These are phyloP conservation scores for Nemophila menziesii DNA, from an alignment of 257 asterid species.

Conservation along the genomic window DNA sequence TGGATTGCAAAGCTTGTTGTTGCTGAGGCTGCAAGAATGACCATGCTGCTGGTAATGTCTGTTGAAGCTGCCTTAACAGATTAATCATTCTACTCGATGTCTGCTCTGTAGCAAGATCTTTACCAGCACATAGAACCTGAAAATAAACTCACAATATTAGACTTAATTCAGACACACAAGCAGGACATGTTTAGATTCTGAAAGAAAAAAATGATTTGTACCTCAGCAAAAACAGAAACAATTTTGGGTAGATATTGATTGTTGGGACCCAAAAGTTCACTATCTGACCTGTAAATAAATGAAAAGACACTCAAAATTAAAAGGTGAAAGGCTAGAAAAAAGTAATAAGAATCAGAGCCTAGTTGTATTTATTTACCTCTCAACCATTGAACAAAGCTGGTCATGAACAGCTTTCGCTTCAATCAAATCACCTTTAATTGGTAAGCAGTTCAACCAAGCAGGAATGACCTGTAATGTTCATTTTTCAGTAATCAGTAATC, in stretches of 20 bases:
- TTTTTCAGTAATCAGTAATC: constrained; percentile 2
- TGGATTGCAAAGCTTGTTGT: constrained; percentile 66
- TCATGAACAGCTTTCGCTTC: constrained; percentile 96
- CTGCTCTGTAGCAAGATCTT: constrained; percentile 80
- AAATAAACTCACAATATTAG: not conserved
- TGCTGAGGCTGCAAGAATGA: constrained; percentile 86
- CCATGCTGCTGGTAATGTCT: constrained; percentile 69
- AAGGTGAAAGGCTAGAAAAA: not conserved
- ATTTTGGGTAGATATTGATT: constrained; percentile 87
- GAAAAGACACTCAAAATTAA: not conserved
- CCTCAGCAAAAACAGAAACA: constrained; percentile 95
- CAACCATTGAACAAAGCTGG: constrained; percentile 94
- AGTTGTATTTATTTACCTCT: constrained; percentile 42
- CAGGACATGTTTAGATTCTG: not conserved
- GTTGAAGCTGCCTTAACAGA: constrained; percentile 80
- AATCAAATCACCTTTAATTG: constrained; percentile 75
- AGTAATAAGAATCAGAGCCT: not conserved
- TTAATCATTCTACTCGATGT: constrained; percentile 69
- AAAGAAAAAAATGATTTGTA: constrained; percentile 24
- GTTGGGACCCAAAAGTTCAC: constrained; percentile 74
- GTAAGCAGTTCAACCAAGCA: constrained; percentile 94
- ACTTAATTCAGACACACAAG: not conserved
- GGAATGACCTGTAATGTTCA: constrained; percentile 81
- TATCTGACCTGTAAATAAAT: constrained; percentile 56
- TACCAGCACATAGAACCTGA: constrained; percentile 77